Conservation (phyloP, 1,284 basidiomycete genomes). For the Cutaneotrichosporon curvatum region DNA sequence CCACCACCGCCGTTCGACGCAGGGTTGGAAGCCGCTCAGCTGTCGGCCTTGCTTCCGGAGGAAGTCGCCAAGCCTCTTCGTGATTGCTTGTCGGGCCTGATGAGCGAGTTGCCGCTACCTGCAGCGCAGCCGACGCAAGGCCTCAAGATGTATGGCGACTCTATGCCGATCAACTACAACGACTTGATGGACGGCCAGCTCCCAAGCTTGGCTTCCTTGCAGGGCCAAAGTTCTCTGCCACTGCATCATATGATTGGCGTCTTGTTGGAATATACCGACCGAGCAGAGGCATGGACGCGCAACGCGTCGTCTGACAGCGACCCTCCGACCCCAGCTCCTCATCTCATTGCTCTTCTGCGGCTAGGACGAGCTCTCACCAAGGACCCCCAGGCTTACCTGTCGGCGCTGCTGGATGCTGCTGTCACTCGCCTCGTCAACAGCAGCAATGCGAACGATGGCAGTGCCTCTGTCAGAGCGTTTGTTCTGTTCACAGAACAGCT, state of each 20-base stretch:
- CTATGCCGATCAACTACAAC: neutral
- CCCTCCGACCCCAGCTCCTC: conserved; percentile 11
- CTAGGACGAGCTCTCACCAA: conserved; percentile 11
- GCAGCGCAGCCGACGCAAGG: conserved; percentile 1
- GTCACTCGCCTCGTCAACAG: neutral
- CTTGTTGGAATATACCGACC: conserved; percentile 21
- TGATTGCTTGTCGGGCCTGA: conserved; percentile 30
- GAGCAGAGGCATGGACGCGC: conserved; percentile 10
- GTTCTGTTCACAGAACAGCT: conserved; percentile 27
- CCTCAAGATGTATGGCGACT: conserved; percentile 1
- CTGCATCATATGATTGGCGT: conserved; percentile 16
- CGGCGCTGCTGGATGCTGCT: conserved; percentile 10
- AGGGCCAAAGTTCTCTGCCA: conserved; percentile 11
- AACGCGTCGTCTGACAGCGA: conserved; percentile 1
- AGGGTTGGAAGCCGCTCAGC: conserved; percentile 34
- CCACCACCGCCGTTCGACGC: conserved; percentile 39
- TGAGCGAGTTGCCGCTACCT: conserved; percentile 31
- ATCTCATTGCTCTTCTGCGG: conserved; percentile 10
- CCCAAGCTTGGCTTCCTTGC: neutral
- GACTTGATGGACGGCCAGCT: neutral
- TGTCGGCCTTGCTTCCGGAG: conserved; percentile 29
- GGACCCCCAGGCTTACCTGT: conserved; percentile 12
- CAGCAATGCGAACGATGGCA: neutral
- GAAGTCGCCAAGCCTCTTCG: conserved; percentile 28
- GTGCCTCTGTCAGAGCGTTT: conserved; percentile 11